phyloP scores from a whole-genome alignment of 2,329 filamentous ascomycete species.

The Bipolaris oryzae region DNA sequence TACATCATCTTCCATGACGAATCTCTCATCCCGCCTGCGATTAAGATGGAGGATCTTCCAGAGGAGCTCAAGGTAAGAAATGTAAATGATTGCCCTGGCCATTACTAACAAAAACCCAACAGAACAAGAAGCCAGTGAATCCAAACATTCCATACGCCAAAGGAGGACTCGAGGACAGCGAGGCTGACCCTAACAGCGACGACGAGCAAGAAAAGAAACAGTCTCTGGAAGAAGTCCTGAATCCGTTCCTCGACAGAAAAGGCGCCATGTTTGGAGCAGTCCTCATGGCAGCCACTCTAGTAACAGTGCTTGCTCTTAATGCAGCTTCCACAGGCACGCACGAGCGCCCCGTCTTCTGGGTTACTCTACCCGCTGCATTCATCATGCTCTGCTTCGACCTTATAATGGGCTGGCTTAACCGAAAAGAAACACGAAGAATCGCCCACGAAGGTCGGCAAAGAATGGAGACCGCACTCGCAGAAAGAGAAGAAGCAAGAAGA shows the following conservation, averaged over 20 bases:
- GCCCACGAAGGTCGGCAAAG: slow-evolving; percentile 62
- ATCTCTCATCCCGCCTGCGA: slow-evolving; percentile 66
- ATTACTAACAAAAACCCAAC: neutral
- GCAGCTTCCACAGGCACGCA: slow-evolving; percentile 60
- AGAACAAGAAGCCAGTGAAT: slow-evolving; percentile 65
- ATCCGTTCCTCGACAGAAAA: slow-evolving; percentile 72
- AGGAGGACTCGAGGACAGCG: slow-evolving; percentile 60
- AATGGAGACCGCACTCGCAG: slow-evolving; percentile 51
- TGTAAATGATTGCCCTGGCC: neutral
- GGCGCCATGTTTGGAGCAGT: slow-evolving; percentile 68
- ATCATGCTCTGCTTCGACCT: slow-evolving; percentile 74
- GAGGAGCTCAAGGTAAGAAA: slow-evolving; percentile 56
- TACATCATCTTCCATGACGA: slow-evolving; percentile 72
- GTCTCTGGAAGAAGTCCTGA: slow-evolving; percentile 75
- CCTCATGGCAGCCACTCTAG: slow-evolving; percentile 70
- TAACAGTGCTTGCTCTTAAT: slow-evolving; percentile 70
- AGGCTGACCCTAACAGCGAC: slow-evolving; percentile 52
- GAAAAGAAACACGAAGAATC: slow-evolving; percentile 67
- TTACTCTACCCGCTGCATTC: slow-evolving; percentile 71
- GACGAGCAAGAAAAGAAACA: slow-evolving; percentile 59
- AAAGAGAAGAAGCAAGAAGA: slow-evolving; percentile 41
- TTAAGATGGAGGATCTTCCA: slow-evolving; percentile 71
- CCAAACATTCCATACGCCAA: slow-evolving; percentile 73
- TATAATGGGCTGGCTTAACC: slow-evolving; percentile 65
- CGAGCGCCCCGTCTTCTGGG: slow-evolving; percentile 67